phyloP scores from a whole-genome alignment of 2,329 filamentous ascomycete species.

The Trichoderma citrinoviride region DNA sequence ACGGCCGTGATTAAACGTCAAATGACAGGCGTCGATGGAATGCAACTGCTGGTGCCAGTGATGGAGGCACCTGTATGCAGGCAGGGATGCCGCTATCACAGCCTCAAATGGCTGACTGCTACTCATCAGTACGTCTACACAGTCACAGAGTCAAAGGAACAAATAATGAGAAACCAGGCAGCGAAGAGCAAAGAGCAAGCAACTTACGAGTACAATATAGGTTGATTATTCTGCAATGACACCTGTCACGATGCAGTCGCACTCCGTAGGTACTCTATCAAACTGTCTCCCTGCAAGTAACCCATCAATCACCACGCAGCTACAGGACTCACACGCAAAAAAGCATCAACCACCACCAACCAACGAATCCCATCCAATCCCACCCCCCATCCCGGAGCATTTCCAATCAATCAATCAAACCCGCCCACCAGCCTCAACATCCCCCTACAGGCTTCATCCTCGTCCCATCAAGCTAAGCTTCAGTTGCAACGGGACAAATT shows the following conservation, averaged over 20 bases:
- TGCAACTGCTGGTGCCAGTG: neutral
- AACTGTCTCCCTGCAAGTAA: too few species aligned
- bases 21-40: neutral
- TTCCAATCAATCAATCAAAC: neutral
- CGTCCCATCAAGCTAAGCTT: neutral
- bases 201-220: too few species aligned
- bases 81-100: conserved; percentile 1
- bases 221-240: too few species aligned
- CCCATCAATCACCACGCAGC: too few species aligned
- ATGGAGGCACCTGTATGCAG: neutral
- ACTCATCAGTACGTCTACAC: neutral
- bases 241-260: too few species aligned
- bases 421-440: too few species aligned
- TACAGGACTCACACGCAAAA: neutral
- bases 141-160: neutral
- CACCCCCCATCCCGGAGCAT: neutral
- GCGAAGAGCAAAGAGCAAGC: too few species aligned
- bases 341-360: neutral
- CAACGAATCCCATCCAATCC: too few species aligned
- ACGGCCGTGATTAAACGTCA: too few species aligned
- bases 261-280: too few species aligned
- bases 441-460: neutral
- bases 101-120: neutral
- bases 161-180: neutral
- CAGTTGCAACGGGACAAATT: neutral